Base-by-base conservation (phyloP, 106 monocot genomes). In the Acorus calamus region DNA sequence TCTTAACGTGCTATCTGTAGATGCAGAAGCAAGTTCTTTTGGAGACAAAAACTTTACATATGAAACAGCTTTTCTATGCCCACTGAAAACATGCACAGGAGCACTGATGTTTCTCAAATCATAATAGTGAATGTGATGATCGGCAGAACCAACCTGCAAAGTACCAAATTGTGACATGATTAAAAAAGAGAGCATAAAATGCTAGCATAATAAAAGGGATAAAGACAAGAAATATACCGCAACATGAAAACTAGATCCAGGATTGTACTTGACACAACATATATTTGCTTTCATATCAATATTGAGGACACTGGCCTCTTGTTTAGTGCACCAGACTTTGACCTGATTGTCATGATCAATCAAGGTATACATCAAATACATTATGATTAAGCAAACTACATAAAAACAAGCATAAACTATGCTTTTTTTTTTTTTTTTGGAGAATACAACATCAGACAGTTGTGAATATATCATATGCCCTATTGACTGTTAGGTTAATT, bases 231-330 rank as follows among this genome's bases (percentile, higher is more conserved):
- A 61, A 10, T 61, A 69, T 94, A 94, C 94, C 62, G 90, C 94
- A 51, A 94, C 79, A 67, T 82, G 66, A 71, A 69, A 65, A 66
- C 86, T 86, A 44, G 94, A 94, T 46, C 94, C 94, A 67, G 94
- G 94, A 76, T 94, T 94, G 59, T 94, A 94, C 79, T 94, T 94
- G 54, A 94, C 94, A 68, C 86, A 94, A 64, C 94, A 94, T 44
- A 94, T 94, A 70, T 94, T 94, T 44, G 94, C 94, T 67, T 94
- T 94, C 94, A 90, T 90, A 50, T 94, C 94, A 65, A 94, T 90
- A 65, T 90, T 94, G 49, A 89, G 74, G 11, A 73, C 94, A 62
- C 94, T 94, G 53, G 87, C 78, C 76, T 94, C 94, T 84, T 90
- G 84, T 50, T 87, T 94, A 51, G 82, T 94, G 67, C 90, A 90